Evolutionary conservation across 257 asterid genomes (phyloP).

Genomic region (Nicotiana obtusifolia): DNA sequence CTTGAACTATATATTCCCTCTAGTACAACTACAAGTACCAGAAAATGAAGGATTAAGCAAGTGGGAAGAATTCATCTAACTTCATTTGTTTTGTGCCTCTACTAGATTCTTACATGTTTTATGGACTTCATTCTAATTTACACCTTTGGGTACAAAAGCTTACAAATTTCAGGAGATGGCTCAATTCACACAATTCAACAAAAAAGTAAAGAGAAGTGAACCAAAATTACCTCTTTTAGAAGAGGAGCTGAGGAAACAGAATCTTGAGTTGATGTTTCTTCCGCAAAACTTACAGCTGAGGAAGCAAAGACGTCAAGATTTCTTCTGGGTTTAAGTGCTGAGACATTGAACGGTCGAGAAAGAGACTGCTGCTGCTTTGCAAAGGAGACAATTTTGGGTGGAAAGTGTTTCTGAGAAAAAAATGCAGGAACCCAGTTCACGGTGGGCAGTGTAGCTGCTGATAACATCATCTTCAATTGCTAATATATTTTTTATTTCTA

Average conservation of each 20-base stretch:
- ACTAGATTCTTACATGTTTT: too few relatives aligned
- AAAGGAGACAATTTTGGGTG: neutral
- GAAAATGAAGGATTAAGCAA: too few relatives aligned
- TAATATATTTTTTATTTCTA: neutral
- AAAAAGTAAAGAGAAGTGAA: neutral
- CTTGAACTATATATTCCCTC: too few relatives aligned
- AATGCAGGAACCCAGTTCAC: constrained; percentile 8
- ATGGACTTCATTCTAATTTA: too few relatives aligned
- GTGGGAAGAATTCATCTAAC: too few relatives aligned
- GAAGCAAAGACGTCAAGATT: constrained; percentile 13
- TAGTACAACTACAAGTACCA: too few relatives aligned
- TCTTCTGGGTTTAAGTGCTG: constrained; percentile 4
- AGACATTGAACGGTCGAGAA: constrained; percentile 1
- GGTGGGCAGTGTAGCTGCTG: constrained; percentile 9
- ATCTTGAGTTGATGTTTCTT: constrained; percentile 9
- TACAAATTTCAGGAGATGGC: too few relatives aligned
- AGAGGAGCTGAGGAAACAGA: constrained; percentile 19
- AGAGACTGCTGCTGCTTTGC: neutral
- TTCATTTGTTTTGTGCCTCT: too few relatives aligned
- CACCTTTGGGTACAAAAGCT: too few relatives aligned
- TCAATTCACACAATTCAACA: neutral
- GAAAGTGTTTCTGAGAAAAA: constrained; percentile 1
- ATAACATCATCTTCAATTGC: constrained; percentile 12
- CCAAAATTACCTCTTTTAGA: constrained; percentile 22
- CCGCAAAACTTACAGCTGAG: constrained; percentile 5